Evolutionary conservation across 805 yeast genomes (phyloP).

Genomic region (Lipomyces starkeyi): DNA sequence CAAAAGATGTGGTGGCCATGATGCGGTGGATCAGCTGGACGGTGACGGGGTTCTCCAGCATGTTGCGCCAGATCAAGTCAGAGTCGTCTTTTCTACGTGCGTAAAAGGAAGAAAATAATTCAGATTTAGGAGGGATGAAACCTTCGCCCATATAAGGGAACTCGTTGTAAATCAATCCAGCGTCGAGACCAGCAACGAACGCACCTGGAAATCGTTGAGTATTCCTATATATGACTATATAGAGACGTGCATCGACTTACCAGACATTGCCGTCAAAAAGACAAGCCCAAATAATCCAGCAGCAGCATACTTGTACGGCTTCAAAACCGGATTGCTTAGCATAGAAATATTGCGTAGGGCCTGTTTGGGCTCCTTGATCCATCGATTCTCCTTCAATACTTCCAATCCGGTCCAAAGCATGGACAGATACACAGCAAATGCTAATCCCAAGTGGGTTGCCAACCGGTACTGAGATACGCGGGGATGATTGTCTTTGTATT

Average conservation of each 20-base stretch:
- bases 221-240: conserved; percentile 51
- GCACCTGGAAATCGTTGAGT: conserved; percentile 70
- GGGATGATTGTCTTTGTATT: conserved; percentile 61
- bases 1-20: conserved; percentile 81
- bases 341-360: conserved; percentile 62
- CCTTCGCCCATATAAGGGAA: conserved; percentile 91
- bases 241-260: conserved; percentile 97
- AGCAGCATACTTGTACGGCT: conserved; percentile 61
- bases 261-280: conserved; percentile 92
- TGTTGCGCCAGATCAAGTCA: conserved; percentile 88
- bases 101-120: conserved; percentile 75
- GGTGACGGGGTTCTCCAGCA: conserved; percentile 93
- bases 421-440: conserved; percentile 83
- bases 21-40: conserved; percentile 92
- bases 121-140: conserved; percentile 76
- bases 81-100: conserved; percentile 69
- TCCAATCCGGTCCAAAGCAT: conserved; percentile 91
- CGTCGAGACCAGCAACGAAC: conserved; percentile 97
- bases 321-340: conserved; percentile 62
- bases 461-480: conserved; percentile 95
- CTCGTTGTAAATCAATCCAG: conserved; percentile 93
- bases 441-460: conserved; percentile 93
- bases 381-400: conserved; percentile 73
- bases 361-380: conserved; percentile 66
- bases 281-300: conserved; percentile 67